Percentiles rank a stretch among this genome's conserved stretches.
Conservation (phyloP, 306 rosid genomes). For the Prunus mume region DNA sequence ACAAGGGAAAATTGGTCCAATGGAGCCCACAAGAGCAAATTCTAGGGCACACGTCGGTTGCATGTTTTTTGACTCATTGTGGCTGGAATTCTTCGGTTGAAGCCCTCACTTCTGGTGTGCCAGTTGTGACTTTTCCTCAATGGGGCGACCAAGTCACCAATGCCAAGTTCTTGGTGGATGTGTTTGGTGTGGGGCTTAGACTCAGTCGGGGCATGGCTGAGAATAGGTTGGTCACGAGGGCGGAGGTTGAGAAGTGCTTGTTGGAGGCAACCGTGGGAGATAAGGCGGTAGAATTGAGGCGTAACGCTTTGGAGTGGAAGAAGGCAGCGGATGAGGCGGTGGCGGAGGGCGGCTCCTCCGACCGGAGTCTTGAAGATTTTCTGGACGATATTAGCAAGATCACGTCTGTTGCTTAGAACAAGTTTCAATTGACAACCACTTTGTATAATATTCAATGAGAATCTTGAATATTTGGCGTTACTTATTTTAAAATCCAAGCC, state of each 20-base stretch:
- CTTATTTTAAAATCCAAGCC: neutral
- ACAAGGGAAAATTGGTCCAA: slow-evolving; percentile 48
- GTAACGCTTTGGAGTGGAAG: slow-evolving; percentile 38
- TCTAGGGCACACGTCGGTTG: slow-evolving; percentile 48
- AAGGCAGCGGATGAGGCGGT: slow-evolving; percentile 28
- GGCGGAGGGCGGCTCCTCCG: slow-evolving; percentile 46
- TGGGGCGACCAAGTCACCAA: slow-evolving; percentile 85
- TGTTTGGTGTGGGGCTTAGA: slow-evolving; percentile 30
- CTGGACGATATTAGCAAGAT: slow-evolving; percentile 33
- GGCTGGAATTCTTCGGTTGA: slow-evolving; percentile 84
- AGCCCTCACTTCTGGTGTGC: slow-evolving; percentile 51
- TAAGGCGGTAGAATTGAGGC: slow-evolving; percentile 22
- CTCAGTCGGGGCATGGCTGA: slow-evolving; percentile 38
- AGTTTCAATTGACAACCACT: neutral
- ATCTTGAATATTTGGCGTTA: too few species aligned
- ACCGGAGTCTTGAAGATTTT: slow-evolving; percentile 35
- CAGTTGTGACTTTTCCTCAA: slow-evolving; percentile 63
- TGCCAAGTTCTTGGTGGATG: slow-evolving; percentile 62
- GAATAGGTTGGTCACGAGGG: slow-evolving; percentile 25
- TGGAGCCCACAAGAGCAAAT: slow-evolving; percentile 76
- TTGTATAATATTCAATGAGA: too few species aligned
- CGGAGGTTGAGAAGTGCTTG: slow-evolving; percentile 36
- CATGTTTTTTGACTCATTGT: slow-evolving; percentile 68
- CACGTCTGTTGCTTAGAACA: neutral
- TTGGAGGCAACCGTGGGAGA: slow-evolving; percentile 40